phyloP scores from a whole-genome alignment of 352 stramenopile genomes.

The Pythium sukuiense region DNA sequence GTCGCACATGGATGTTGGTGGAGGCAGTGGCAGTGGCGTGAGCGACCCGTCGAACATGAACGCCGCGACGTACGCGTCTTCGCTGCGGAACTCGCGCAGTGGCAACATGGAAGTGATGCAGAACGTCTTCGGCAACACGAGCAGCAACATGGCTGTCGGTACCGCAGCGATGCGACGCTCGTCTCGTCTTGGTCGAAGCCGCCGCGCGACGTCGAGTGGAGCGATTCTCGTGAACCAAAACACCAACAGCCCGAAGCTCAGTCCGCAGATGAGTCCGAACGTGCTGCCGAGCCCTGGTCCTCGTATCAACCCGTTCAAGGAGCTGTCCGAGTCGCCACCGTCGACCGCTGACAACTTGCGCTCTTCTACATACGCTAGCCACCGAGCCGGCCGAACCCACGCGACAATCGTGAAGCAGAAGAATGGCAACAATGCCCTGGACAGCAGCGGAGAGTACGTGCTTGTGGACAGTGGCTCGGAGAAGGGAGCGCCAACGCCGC shows the following conservation, averaged over 20 bases:
- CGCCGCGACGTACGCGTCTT: constrained; percentile 24
- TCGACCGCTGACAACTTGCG: constrained; percentile 21
- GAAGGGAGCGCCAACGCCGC: constrained; percentile 13
- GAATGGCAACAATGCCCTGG: constrained; percentile 29
- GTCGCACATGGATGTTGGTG: constrained; percentile 20
- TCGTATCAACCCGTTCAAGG: constrained; percentile 77
- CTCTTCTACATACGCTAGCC: neutral
- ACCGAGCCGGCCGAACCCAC: constrained; percentile 11
- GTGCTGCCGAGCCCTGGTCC: constrained; percentile 55
- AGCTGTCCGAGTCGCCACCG: constrained; percentile 43
- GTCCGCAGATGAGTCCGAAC: constrained; percentile 68
- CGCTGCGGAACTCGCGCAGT: constrained; percentile 47
- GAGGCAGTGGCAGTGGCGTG: constrained; percentile 10
- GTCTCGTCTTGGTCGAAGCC: constrained; percentile 51
- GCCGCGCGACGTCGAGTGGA: constrained; percentile 55
- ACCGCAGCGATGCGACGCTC: constrained; percentile 45
- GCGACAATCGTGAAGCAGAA: constrained; percentile 20
- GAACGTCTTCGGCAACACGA: constrained; percentile 56
- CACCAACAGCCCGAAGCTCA: constrained; percentile 52
- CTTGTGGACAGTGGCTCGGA: constrained; percentile 52
- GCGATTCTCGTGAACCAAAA: constrained; percentile 33
- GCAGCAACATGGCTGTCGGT: constrained; percentile 27
- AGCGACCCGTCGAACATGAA: constrained; percentile 28
- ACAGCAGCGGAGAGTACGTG: constrained; percentile 69
- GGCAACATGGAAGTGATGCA: constrained; percentile 72